Conservation (phyloP, 139 green algal species). For the Pedinophyceae sp. region DNA sequence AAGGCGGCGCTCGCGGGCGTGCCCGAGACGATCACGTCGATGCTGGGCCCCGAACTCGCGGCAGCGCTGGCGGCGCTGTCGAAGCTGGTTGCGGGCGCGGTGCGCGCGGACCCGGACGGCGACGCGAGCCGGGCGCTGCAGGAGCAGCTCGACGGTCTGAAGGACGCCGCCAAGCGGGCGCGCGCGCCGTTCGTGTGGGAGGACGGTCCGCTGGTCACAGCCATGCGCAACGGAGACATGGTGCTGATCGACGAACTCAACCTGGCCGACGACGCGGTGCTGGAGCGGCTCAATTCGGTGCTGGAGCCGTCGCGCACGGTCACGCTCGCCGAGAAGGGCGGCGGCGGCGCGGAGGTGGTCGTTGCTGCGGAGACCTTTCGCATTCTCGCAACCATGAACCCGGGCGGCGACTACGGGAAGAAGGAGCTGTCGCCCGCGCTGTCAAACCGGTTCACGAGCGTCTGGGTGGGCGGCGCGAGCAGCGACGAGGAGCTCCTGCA, state of each 20-base stretch:
- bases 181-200: conserved; percentile 41
- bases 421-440: conserved; percentile 94
- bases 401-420: conserved; percentile 84
- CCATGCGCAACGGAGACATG: conserved; percentile 83
- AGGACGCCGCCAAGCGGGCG: neutral
- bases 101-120: too few relatives aligned
- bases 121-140: neutral
- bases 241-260: conserved; percentile 96
- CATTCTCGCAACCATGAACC: conserved; percentile 96
- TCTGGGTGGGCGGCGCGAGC: conserved; percentile 31
- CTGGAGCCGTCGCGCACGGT: conserved; percentile 77
- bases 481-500: conserved; percentile 20
- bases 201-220: conserved; percentile 85
- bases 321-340: conserved; percentile 89
- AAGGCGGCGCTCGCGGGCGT: neutral
- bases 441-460: conserved; percentile 77
- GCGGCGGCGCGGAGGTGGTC: conserved; percentile 53
- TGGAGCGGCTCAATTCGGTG: conserved; percentile 95
- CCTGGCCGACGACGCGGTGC: conserved; percentile 91
- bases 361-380: conserved; percentile 63
- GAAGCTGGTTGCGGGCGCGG: too few relatives aligned
- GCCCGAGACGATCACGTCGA: conserved; percentile 2
- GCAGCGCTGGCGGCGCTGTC: neutral
- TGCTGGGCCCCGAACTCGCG: too few relatives aligned
- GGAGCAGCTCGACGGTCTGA: neutral